Evolutionary conservation across 1,284 basidiomycete species (phyloP).

Genomic region (Pascua sp.): DNA sequence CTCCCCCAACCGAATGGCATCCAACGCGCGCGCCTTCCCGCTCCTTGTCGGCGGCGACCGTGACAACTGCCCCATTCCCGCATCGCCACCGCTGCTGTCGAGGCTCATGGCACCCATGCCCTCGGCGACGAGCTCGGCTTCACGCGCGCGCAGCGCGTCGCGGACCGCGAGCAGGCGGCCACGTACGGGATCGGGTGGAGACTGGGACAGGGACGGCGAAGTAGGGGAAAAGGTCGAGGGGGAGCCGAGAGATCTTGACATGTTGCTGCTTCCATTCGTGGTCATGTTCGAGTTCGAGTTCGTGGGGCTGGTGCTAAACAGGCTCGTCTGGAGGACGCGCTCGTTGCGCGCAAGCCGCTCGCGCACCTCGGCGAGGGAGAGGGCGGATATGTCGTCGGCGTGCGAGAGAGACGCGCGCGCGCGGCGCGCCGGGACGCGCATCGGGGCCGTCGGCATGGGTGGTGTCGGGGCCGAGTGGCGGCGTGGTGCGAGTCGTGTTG

Average conservation of each 20-base stretch:
- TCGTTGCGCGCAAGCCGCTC: slow-evolving; percentile 40
- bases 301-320: slow-evolving; percentile 23
- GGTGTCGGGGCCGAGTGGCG: too few species aligned
- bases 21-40: slow-evolving; percentile 38
- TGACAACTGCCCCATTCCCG: not conserved
- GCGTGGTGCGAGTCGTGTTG: too few species aligned
- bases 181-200: slow-evolving; percentile 27
- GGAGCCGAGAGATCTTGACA: too few species aligned
- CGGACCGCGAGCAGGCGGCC: slow-evolving; percentile 32
- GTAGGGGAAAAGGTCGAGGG: too few species aligned
- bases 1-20: slow-evolving; percentile 31
- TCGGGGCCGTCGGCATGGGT: not conserved
- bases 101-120: slow-evolving; percentile 9
- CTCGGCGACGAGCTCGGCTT: slow-evolving; percentile 36
- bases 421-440: not conserved
- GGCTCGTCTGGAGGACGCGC: slow-evolving; percentile 28
- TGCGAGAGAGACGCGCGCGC: not conserved
- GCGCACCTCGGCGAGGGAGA: slow-evolving; percentile 35
- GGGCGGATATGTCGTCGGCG: slow-evolving; percentile 31
- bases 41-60: slow-evolving; percentile 6
- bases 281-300: not conserved
- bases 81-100: not conserved
- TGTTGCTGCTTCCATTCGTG: too few species aligned
- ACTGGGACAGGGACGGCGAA: too few species aligned
- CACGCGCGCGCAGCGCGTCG: slow-evolving; percentile 29